These are phyloP conservation scores for Davidsoniella virescens DNA, from an alignment of 2,329 filamentous ascomycete genomes.

Conservation along the genomic window DNA sequence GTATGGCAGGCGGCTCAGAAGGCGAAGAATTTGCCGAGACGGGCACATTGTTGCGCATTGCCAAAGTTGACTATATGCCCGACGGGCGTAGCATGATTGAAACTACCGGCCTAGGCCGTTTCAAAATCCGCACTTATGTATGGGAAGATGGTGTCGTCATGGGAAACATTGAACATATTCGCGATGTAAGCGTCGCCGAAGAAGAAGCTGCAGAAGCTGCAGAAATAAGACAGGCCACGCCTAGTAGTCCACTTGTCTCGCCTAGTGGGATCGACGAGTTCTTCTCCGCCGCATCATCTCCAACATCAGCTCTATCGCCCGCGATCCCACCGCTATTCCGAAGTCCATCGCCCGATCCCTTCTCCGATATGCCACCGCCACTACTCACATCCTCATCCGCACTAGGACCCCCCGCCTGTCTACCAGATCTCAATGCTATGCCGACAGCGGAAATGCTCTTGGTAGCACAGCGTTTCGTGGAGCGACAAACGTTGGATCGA, in stretches of 20 bases:
- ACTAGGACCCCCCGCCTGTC: background rate
- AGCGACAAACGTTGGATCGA: constrained; percentile 53
- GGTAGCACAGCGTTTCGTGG: constrained; percentile 44
- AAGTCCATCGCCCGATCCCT: constrained; percentile 3
- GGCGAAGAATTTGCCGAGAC: constrained; percentile 45
- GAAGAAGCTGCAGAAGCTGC: constrained; percentile 61
- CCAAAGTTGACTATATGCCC: constrained; percentile 54
- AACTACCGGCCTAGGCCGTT: constrained; percentile 59
- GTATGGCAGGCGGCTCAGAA: constrained; percentile 17
- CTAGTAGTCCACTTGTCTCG: background rate
- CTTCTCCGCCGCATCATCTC: constrained; percentile 2
- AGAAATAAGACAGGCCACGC: constrained; percentile 26
- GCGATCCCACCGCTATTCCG: background rate
- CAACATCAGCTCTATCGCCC: background rate
- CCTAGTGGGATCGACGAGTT: background rate
- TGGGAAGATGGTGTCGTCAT: constrained; percentile 62
- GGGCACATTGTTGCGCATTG: constrained; percentile 63
- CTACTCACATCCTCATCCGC: background rate
- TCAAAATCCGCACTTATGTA: constrained; percentile 50
- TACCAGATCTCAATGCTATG: constrained; percentile 25
- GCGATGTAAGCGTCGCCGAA: constrained; percentile 67
- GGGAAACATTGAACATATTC: constrained; percentile 58
- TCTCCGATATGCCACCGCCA: constrained; percentile 3
- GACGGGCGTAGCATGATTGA: constrained; percentile 75
- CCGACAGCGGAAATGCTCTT: constrained; percentile 56